These are phyloP conservation scores for Monosporascus sp. DNA, from an alignment of 2,329 filamentous ascomycete species.

Conservation along the genomic window DNA sequence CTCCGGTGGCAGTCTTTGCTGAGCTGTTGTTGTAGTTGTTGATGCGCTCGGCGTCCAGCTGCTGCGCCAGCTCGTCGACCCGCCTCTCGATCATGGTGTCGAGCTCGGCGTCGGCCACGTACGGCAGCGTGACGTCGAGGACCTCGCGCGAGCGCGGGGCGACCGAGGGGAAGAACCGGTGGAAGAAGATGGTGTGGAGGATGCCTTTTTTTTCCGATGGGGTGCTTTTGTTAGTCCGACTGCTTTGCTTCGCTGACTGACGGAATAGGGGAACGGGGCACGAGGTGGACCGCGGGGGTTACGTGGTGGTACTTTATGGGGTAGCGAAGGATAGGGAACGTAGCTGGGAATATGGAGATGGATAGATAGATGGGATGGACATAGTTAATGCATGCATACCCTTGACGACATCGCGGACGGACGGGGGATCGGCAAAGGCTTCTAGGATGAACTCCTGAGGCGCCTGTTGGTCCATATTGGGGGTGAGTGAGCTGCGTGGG, in stretches of 20 bases:
- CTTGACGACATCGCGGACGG: slow-evolving; percentile 88
- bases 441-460: slow-evolving; percentile 90
- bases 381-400: slow-evolving; percentile 41
- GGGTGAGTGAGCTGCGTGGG: neutral
- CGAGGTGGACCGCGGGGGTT: neutral
- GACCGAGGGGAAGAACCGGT: slow-evolving; percentile 89
- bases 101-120: slow-evolving; percentile 83
- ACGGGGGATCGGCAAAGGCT: slow-evolving; percentile 84
- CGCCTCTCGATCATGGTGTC: slow-evolving; percentile 91
- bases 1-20: too few species aligned
- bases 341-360: neutral
- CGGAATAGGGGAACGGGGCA: neutral
- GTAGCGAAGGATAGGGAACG: too few species aligned
- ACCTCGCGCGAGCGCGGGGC: slow-evolving; percentile 79
- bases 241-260: neutral
- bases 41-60: slow-evolving; percentile 59
- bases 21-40: neutral
- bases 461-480: slow-evolving; percentile 42
- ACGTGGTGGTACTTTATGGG: neutral
- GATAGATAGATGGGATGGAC: neutral
- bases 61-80: slow-evolving; percentile 70
- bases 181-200: slow-evolving; percentile 97
- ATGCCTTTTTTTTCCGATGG: slow-evolving; percentile 56
- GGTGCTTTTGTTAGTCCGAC: slow-evolving; percentile 7
- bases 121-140: slow-evolving; percentile 83